A percentile compares a stretch with the other conserved stretches of the same genome.
Conservation (phyloP, 192 early-diverging fungal species). For the Mortierella alpina region DNA sequence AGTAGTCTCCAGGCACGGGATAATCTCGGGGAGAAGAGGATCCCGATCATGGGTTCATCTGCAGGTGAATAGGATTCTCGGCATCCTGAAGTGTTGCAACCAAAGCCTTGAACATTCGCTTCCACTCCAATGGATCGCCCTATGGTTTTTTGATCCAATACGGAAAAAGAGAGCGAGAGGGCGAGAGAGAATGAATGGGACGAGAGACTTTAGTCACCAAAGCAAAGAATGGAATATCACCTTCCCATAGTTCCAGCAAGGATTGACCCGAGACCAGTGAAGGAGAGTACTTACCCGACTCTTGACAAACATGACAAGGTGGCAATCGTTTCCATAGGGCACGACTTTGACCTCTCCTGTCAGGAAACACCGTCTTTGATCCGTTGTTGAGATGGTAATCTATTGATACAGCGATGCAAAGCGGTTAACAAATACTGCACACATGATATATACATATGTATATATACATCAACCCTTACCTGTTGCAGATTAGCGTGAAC, state of each 20-base stretch:
- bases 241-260: too few species aligned
- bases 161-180: neutral
- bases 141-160: neutral
- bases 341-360: conserved; percentile 70
- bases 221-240: too few species aligned
- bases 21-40: too few species aligned
- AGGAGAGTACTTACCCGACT: conserved; percentile 57
- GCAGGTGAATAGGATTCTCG: conserved; percentile 38
- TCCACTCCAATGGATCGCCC: conserved; percentile 56
- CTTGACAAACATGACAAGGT: conserved; percentile 71
- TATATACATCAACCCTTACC: conserved; percentile 4
- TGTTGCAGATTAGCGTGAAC: conserved; percentile 45
- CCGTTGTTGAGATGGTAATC: conserved; percentile 73
- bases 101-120: conserved; percentile 52
- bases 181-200: neutral
- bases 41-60: conserved; percentile 37
- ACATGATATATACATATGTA: neutral
- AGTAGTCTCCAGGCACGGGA: too few species aligned
- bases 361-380: conserved; percentile 71
- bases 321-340: conserved; percentile 46
- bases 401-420: conserved; percentile 11
- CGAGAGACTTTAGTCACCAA: conserved; percentile 1
- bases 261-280: too few species aligned
- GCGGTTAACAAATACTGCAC: neutral
- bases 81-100: conserved; percentile 29